phyloP scores from a whole-genome alignment of 148 eudicot genomes.

The Vaccinium corymbosum region DNA sequence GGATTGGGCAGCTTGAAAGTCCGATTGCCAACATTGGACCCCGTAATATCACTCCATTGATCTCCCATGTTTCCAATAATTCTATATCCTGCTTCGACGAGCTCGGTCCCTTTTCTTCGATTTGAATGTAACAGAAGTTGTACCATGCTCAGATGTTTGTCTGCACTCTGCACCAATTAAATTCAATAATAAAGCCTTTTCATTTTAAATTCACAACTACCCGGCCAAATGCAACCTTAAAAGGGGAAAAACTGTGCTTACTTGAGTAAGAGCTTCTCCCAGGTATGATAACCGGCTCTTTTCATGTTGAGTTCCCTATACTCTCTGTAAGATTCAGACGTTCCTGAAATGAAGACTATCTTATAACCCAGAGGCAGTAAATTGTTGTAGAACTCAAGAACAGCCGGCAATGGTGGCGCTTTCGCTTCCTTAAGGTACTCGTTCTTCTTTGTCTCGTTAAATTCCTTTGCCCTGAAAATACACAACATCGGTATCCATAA shows the following conservation, averaged over 20 bases:
- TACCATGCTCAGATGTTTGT: background rate
- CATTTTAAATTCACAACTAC: constrained; percentile 9
- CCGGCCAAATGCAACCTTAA: background rate
- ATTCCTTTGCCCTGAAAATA: constrained; percentile 20
- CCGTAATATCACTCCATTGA: background rate
- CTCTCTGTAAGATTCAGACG: constrained; percentile 23
- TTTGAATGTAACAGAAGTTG: constrained; percentile 18
- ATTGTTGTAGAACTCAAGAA: constrained; percentile 23
- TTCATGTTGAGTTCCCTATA: constrained; percentile 30
- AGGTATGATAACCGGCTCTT: constrained; percentile 32
- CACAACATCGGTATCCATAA: background rate
- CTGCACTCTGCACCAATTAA: constrained; percentile 3
- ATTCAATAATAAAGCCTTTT: background rate
- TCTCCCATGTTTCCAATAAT: constrained; percentile 21
- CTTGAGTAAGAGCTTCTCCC: constrained; percentile 47
- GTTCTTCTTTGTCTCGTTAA: constrained; percentile 18
- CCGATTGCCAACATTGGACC: background rate
- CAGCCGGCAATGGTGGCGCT: constrained; percentile 18
- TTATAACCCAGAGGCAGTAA: constrained; percentile 32
- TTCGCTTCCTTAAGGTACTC: constrained; percentile 20
- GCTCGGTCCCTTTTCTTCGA: constrained; percentile 19
- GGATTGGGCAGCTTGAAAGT: background rate
- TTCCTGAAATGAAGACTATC: constrained; percentile 36
- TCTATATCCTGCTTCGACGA: constrained; percentile 22
- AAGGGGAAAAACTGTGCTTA: constrained; percentile 13